phyloP scores from a whole-genome alignment of 2,329 filamentous ascomycete genomes.

The Xylaria digitata region DNA sequence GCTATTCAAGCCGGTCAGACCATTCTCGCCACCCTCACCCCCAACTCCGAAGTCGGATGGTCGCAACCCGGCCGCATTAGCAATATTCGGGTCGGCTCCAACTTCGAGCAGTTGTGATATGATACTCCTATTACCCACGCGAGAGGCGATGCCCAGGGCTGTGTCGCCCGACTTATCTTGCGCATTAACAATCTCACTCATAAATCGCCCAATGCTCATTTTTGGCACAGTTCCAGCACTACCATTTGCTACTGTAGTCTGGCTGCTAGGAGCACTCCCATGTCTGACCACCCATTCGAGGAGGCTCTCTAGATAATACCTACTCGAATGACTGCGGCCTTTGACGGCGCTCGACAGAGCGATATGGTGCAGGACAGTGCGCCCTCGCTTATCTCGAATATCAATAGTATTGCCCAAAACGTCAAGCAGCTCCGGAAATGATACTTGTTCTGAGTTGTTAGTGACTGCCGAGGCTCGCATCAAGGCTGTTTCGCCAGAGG shows the following conservation, averaged over 20 bases:
- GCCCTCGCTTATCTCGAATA: constrained; percentile 85
- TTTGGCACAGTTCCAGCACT: constrained; percentile 62
- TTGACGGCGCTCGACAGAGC: constrained; percentile 96
- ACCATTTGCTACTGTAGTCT: constrained; percentile 51
- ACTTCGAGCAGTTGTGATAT: constrained; percentile 97
- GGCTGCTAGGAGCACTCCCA: constrained; percentile 71
- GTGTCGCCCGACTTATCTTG: constrained; percentile 96
- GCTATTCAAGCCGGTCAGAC: constrained; percentile 52
- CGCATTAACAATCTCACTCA: constrained; percentile 96
- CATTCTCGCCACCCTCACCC: constrained; percentile 58
- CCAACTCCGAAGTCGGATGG: constrained; percentile 96
- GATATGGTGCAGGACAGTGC: constrained; percentile 95
- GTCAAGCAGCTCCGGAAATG: constrained; percentile 90
- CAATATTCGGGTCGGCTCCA: constrained; percentile 89
- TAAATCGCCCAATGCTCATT: constrained; percentile 91
- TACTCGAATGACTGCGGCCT: constrained; percentile 88
- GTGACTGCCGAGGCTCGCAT: constrained; percentile 94
- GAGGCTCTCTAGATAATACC: constrained; percentile 94
- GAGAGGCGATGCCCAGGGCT: constrained; percentile 90
- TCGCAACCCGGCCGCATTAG: constrained; percentile 87
- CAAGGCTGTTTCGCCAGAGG: constrained; percentile 88
- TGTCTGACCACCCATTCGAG: constrained; percentile 95
- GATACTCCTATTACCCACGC: constrained; percentile 93
- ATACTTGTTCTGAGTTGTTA: constrained; percentile 91
- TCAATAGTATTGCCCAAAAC: constrained; percentile 91